These are phyloP conservation scores for Penicillium taxi DNA, from an alignment of 495 filamentous ascomycete genomes.

Conservation along the genomic window DNA sequence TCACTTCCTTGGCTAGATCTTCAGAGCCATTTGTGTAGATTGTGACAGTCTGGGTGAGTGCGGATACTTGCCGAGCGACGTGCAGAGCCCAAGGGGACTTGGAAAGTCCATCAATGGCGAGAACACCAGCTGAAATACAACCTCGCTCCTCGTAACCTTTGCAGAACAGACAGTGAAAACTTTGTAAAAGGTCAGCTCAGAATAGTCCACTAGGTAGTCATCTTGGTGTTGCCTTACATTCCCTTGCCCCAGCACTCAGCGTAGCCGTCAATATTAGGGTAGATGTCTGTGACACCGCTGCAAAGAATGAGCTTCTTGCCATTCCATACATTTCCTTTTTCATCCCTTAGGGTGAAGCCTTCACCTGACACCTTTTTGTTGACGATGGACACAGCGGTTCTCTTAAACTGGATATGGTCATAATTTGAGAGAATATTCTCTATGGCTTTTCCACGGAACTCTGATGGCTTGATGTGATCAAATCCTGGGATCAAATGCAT, in stretches of 20 bases:
- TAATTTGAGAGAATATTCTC: conserved; percentile 37
- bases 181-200: conserved; percentile 17
- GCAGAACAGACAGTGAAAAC: conserved; percentile 43
- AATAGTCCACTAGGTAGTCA: neutral
- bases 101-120: conserved; percentile 53
- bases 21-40: conserved; percentile 2
- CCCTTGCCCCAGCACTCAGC: conserved; percentile 20
- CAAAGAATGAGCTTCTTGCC: conserved; percentile 35
- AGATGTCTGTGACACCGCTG: conserved; percentile 34
- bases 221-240: conserved; percentile 28
- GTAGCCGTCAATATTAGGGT: conserved; percentile 26
- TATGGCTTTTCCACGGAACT: conserved; percentile 30
- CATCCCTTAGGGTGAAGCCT: conserved; percentile 26
- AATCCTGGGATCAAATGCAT: conserved; percentile 48
- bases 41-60: neutral
- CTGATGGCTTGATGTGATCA: conserved; percentile 37
- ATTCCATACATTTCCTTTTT: conserved; percentile 18
- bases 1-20: no score
- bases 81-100: conserved; percentile 19
- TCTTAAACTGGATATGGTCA: conserved; percentile 28
- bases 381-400: conserved; percentile 18
- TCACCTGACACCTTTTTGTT: conserved; percentile 12
- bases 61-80: neutral
- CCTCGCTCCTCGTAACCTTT: conserved; percentile 38
- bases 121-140: conserved; percentile 21